phyloP scores from a whole-genome alignment of 1,284 basidiomycete genomes.

The Ustilago tritici region DNA sequence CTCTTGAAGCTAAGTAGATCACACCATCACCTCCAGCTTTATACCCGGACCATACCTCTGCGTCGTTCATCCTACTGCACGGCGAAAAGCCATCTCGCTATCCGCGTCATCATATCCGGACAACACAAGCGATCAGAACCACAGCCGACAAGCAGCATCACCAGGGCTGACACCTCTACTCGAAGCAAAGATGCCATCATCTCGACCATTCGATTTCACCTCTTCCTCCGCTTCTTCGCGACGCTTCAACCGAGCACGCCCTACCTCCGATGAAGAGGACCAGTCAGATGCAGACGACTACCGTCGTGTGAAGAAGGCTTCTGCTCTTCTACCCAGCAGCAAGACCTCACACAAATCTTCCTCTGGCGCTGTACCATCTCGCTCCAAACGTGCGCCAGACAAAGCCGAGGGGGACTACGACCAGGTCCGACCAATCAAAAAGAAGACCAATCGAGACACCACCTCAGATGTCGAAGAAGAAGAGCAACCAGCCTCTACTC shows the following conservation, averaged over 20 bases:
- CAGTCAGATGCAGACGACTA: slow-evolving; percentile 33
- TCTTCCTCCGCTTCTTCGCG: slow-evolving; percentile 43
- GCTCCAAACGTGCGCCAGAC: slow-evolving; percentile 19
- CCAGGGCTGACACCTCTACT: background rate
- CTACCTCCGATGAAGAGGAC: slow-evolving; percentile 35
- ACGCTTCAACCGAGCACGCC: slow-evolving; percentile 24
- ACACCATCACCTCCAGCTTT: slow-evolving; percentile 7
- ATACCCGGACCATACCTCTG: background rate
- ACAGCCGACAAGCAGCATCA: too few relatives aligned
- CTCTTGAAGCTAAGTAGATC: background rate
- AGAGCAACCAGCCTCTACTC: background rate
- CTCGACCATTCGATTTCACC: slow-evolving; percentile 31
- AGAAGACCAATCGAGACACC: slow-evolving; percentile 13
- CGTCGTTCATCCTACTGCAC: too few relatives aligned
- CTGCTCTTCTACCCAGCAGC: slow-evolving; percentile 11
- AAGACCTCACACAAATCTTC: slow-evolving; percentile 16
- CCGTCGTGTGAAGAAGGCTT: slow-evolving; percentile 23
- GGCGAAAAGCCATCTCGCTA: too few relatives aligned
- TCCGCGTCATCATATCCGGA: background rate
- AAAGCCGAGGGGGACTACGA: slow-evolving; percentile 16
- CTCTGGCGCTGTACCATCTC: slow-evolving; percentile 3
- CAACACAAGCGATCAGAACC: background rate
- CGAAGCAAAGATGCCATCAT: slow-evolving; percentile 29
- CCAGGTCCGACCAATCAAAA: slow-evolving; percentile 20
- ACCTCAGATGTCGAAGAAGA: slow-evolving; percentile 10